Conservation (phyloP, 78 protist genomes). For the Planoprotostelium fungivorum region DNA sequence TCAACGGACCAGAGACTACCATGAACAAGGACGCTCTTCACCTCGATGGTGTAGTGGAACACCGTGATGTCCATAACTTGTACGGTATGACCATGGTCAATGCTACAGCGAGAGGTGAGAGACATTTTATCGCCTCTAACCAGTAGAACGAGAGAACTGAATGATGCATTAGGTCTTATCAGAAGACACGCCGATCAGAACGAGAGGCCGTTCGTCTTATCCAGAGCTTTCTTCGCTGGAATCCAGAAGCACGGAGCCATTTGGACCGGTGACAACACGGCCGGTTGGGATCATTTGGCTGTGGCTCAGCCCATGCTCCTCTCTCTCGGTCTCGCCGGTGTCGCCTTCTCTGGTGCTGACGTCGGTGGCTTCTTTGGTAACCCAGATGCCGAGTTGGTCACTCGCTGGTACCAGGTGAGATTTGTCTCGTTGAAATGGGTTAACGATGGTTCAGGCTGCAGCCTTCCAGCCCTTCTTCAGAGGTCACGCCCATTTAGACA, state of each 20-base stretch:
- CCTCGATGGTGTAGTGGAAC: constrained; percentile 64
- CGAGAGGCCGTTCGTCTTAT: constrained; percentile 94
- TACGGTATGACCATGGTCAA: constrained; percentile 81
- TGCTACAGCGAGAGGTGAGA: constrained; percentile 56
- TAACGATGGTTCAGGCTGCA: constrained; percentile 34
- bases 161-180: constrained; percentile 71
- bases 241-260: constrained; percentile 94
- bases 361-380: constrained; percentile 97
- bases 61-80: constrained; percentile 95
- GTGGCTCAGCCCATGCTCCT: constrained; percentile 85
- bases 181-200: constrained; percentile 44
- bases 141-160: no score
- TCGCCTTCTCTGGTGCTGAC: constrained; percentile 90
- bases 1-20: constrained; percentile 95
- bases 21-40: constrained; percentile 92
- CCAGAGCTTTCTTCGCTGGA: constrained; percentile 97
- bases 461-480: constrained; percentile 98
- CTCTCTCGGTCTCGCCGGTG: constrained; percentile 80
- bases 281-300: constrained; percentile 90
- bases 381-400: constrained; percentile 88
- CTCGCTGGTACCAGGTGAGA: constrained; percentile 92
- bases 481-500: constrained; percentile 94
- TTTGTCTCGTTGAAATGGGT: not conserved
- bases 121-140: no score
- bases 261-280: constrained; percentile 99